Evolutionary conservation across 148 eudicot species (phyloP), one percentile per base, ranked within the genome.

Genomic region (Euryodendron excelsum): DNA sequence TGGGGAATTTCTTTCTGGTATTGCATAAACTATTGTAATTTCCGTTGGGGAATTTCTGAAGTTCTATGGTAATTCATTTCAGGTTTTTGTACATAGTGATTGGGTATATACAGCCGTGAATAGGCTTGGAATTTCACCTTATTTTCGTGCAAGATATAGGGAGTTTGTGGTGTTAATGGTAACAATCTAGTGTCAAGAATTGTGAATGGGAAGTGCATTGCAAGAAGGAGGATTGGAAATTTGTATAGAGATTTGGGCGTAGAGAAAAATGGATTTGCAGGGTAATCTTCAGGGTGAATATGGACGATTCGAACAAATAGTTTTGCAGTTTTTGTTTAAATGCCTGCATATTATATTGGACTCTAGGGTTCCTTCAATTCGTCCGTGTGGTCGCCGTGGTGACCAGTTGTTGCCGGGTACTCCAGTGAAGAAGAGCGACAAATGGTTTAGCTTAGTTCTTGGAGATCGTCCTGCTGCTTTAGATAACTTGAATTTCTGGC

Each of bases 391-490:
- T 62, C 83, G 82, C 53, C 73, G 82, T 30, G 83, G 90, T 13
- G 91, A n/a, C n/a, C n/a, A 82, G 3, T 68, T 66, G 45, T 80
- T 77, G 60, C 58, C 80, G 2, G 77, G 75, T 53, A 76, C 87
- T 63, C 82, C 78, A 69, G 84, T 82, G 41, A 96, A 84, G 62
- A 96, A 85, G 84, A 90, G 87, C 73, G 97, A 96, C 80, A 93
- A 89, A 86, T 93, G 99, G 98, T 95, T 95, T 82, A 90, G 85
- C 86, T 83, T 95, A 77, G 88, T 80, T 5, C 79, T 95, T 77
- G 97, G 99, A 45, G 97, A 91, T 77, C 94, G 96, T 55, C 99
- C 99, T 62, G 80, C 93, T 70, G 84, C 92, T 76, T 80, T 95
- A 73, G 97, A 93, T 39, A 93, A 89, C 80, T 84, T 95, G 79